These are phyloP conservation scores for Ocimum tenuiflorum DNA, from an alignment of 257 asterid species.

Conservation along the genomic window DNA sequence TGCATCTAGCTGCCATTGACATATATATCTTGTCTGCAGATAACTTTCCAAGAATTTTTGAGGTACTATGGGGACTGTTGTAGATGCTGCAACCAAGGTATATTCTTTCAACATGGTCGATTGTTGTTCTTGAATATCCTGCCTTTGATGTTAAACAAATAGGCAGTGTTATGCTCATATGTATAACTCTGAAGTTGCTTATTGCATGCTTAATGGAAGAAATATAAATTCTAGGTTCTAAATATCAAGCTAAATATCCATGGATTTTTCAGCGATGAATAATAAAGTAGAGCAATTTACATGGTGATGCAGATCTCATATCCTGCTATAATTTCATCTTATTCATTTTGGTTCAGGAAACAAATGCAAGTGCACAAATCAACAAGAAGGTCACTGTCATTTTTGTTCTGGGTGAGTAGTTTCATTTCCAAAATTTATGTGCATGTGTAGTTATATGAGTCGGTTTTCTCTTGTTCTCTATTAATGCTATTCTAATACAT, in stretches of 20 bases:
- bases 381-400: conserved; percentile 52
- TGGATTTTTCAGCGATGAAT: neutral
- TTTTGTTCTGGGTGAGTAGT: conserved; percentile 67
- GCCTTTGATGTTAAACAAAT: neutral
- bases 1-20: conserved; percentile 9
- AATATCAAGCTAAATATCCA: neutral
- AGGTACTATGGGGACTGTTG: conserved; percentile 50
- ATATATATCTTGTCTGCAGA: conserved; percentile 22
- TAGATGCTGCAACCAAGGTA: conserved; percentile 55
- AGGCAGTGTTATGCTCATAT: neutral
- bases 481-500: conserved; percentile 3
- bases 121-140: neutral
- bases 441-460: neutral
- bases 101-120: conserved; percentile 1
- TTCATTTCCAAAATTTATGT: neutral
- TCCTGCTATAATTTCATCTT: neutral
- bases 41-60: conserved; percentile 14
- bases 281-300: neutral
- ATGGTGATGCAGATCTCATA: neutral
- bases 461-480: neutral
- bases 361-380: conserved; percentile 31
- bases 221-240: neutral
- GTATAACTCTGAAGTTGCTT: neutral
- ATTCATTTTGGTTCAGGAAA: conserved; percentile 38
- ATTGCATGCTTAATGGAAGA: conserved; percentile 14